Evolutionary conservation across 257 asterid species (phyloP).

Genomic region (Coffea eugenioides): DNA sequence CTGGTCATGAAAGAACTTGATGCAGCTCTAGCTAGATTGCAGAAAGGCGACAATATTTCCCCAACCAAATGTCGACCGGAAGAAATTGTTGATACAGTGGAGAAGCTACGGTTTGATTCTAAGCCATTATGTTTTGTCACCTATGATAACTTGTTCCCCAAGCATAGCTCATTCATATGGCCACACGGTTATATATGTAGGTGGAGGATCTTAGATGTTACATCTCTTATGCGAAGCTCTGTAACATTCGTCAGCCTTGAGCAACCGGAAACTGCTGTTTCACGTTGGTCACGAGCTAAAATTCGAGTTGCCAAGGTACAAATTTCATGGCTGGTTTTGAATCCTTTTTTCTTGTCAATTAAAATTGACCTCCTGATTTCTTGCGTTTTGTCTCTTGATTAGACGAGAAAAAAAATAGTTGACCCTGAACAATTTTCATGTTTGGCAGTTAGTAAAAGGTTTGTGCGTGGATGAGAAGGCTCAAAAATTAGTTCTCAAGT

Average conservation of each 20-base stretch:
- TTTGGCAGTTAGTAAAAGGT: constrained; percentile 74
- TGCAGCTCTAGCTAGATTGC: constrained; percentile 65
- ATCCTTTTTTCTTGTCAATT: background rate
- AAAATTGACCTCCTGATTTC: background rate
- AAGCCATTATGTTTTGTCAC: background rate
- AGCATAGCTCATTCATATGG: background rate
- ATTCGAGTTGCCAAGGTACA: constrained; percentile 74
- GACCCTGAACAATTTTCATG: background rate
- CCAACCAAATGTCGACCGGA: constrained; percentile 60
- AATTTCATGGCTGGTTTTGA: constrained; percentile 1
- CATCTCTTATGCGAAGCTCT: constrained; percentile 64
- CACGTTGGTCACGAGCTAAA: constrained; percentile 81
- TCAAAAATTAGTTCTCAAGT: constrained; percentile 66
- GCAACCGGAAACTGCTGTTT: constrained; percentile 73
- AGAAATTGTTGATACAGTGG: constrained; percentile 73
- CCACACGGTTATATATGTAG: constrained; percentile 21
- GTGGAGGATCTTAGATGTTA: constrained; percentile 82
- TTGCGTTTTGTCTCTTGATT: background rate
- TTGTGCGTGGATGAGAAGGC: constrained; percentile 80
- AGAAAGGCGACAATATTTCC: constrained; percentile 70
- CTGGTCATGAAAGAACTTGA: constrained; percentile 57
- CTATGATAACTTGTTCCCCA: background rate
- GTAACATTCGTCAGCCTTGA: constrained; percentile 66
- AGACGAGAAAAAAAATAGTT: background rate
- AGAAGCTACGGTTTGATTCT: constrained; percentile 70